Evolutionary conservation across 495 filamentous ascomycete species (phyloP).

Genomic region (Pyrenopolyporus hunteri): DNA sequence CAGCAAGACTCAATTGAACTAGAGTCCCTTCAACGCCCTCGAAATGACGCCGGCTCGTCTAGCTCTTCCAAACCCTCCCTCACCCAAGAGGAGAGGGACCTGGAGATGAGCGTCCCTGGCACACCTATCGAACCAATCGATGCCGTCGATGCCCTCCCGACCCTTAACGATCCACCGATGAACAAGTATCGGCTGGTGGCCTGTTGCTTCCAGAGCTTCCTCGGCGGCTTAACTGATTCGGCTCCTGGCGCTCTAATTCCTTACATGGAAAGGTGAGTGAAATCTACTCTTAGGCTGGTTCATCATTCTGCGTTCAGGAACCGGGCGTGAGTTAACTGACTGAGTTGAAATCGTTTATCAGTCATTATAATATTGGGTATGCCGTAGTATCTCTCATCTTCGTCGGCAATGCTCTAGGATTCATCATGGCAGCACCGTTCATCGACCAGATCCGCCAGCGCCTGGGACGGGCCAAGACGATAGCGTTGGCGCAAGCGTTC

Average conservation of each 20-base stretch:
- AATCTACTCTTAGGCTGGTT: not conserved
- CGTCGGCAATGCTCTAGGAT: conserved; percentile 77
- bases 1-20: conserved; percentile 46
- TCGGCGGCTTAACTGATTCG: conserved; percentile 65
- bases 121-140: conserved; percentile 47
- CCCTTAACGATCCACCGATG: conserved; percentile 60
- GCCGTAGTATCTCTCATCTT: conserved; percentile 80
- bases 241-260: conserved; percentile 77
- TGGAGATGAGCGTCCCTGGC: conserved; percentile 60
- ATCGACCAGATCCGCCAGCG: conserved; percentile 62
- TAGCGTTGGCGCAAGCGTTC: conserved; percentile 62
- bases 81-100: conserved; percentile 53
- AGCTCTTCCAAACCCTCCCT: conserved; percentile 40
- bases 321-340: not conserved
- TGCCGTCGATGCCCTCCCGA: conserved; percentile 53
- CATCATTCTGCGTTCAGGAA: not conserved
- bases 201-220: conserved; percentile 59
- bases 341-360: conserved; percentile 22
- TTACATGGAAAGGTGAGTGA: conserved; percentile 63
- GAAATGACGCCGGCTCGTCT: conserved; percentile 30
- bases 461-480: conserved; percentile 67
- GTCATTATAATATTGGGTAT: conserved; percentile 72
- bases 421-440: conserved; percentile 72
- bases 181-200: conserved; percentile 55
- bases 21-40: conserved; percentile 26